A percentile compares a stretch with the other conserved stretches of the same genome.
Evolutionary conservation across 805 yeast genomes (phyloP).

Genomic region (Saccharomyces mikatae): DNA sequence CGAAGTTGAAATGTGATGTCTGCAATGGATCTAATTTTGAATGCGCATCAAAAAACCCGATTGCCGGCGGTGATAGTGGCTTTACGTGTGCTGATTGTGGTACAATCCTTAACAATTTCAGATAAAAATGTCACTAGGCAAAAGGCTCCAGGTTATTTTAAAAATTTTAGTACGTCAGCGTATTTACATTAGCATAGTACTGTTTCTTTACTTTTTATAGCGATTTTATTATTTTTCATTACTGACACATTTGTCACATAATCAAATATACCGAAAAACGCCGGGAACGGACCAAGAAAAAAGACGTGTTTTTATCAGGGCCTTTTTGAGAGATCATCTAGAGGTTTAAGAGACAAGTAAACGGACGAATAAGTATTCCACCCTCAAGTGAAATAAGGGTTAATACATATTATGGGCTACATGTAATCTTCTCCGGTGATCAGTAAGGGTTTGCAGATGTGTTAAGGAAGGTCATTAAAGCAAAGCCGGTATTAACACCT

Average conservation of each 20-base stretch:
- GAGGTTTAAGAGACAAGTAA: neutral
- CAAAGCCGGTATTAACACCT: neutral
- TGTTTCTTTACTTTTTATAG: neutral
- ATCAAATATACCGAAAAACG: neutral
- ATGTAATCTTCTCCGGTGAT: neutral
- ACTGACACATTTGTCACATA: neutral
- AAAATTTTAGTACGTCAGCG: neutral
- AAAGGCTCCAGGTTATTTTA: too few relatives aligned
- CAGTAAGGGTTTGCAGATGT: neutral
- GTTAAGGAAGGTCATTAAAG: neutral
- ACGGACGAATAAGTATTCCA: neutral
- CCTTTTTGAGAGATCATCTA: neutral
- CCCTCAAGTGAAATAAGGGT: neutral
- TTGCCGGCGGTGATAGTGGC: slow-evolving; percentile 8
- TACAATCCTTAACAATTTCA: slow-evolving; percentile 19
- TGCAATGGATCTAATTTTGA: slow-evolving; percentile 24
- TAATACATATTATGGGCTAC: neutral
- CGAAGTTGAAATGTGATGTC: slow-evolving; percentile 18
- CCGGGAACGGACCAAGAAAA: neutral
- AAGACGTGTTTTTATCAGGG: neutral
- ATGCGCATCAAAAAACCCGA: slow-evolving; percentile 3
- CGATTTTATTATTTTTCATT: neutral
- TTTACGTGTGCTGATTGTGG: slow-evolving; percentile 26
- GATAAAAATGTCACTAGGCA: slow-evolving; percentile 3
- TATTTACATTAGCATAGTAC: neutral